Conservation (phyloP, 768 basidiomycete species). For the Boletus barrowsii region DNA sequence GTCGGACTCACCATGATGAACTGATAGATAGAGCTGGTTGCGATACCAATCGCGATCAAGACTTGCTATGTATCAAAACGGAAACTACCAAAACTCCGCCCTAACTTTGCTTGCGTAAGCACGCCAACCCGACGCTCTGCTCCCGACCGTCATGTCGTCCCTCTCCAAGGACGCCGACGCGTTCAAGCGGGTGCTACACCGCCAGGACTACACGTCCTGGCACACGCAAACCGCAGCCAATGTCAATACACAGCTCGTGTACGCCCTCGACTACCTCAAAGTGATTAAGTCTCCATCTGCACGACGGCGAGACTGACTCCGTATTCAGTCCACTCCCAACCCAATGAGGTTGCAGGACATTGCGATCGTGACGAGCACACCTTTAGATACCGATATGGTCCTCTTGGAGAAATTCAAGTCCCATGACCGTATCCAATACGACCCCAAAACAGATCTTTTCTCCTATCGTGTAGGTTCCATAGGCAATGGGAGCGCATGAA, state of each 20-base stretch:
- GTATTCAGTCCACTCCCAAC: slow-evolving; percentile 55
- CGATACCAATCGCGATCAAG: slow-evolving; percentile 27
- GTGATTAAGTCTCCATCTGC: slow-evolving; percentile 34
- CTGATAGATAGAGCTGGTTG: slow-evolving; percentile 21
- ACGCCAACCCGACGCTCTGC: not conserved
- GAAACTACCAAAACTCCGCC: slow-evolving; percentile 23
- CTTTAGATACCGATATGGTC: slow-evolving; percentile 65
- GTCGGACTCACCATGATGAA: slow-evolving; percentile 30
- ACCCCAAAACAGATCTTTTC: slow-evolving; percentile 81
- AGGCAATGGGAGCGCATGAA: not conserved
- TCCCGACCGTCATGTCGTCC: slow-evolving; percentile 50
- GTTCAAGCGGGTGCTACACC: slow-evolving; percentile 62
- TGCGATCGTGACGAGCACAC: slow-evolving; percentile 75
- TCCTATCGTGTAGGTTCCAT: slow-evolving; percentile 70
- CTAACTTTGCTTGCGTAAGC: slow-evolving; percentile 27
- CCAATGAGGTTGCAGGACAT: slow-evolving; percentile 89
- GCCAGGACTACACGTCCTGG: slow-evolving; percentile 74
- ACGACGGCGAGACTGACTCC: slow-evolving; percentile 9
- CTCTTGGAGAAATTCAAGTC: slow-evolving; percentile 78
- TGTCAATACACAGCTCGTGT: slow-evolving; percentile 84
- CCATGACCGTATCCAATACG: slow-evolving; percentile 77
- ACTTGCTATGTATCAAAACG: not conserved
- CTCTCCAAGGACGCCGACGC: slow-evolving; percentile 68
- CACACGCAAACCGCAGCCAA: slow-evolving; percentile 87
- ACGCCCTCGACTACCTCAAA: slow-evolving; percentile 80